phyloP scores from a whole-genome alignment of 257 asterid genomes.

The Fraxinus excelsior region DNA sequence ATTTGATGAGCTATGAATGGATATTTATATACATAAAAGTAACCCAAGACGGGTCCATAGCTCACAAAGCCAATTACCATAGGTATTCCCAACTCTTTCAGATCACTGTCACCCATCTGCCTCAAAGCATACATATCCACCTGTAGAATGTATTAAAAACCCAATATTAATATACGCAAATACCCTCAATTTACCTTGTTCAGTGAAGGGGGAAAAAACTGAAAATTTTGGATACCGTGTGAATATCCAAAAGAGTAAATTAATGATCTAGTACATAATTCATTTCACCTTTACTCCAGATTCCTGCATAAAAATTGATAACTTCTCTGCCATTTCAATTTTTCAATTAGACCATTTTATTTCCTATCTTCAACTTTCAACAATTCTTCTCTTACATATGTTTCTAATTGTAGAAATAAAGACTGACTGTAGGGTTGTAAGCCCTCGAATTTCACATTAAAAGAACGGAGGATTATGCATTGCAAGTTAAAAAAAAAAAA shows the following conservation, averaged over 20 bases:
- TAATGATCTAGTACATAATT: not conserved
- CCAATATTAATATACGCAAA: not conserved
- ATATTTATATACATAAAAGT: conserved; percentile 1
- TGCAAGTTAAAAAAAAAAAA: conserved; percentile 21
- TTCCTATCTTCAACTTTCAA: not conserved
- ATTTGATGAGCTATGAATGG: conserved; percentile 2
- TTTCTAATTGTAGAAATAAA: conserved; percentile 16
- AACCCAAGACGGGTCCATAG: conserved; percentile 4
- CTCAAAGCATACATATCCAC: conserved; percentile 89
- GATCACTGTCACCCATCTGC: conserved; percentile 89
- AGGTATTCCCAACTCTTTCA: conserved; percentile 89
- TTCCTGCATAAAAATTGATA: not conserved
- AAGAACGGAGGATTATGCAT: not conserved
- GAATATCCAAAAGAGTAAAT: conserved; percentile 7
- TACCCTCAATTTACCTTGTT: not conserved
- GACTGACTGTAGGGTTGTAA: not conserved
- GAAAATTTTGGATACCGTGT: not conserved
- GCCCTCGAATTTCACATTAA: not conserved
- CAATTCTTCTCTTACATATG: not conserved
- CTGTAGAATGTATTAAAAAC: conserved; percentile 49
- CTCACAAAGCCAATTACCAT: conserved; percentile 56
- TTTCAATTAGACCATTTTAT: not conserved
- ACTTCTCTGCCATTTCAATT: not conserved
- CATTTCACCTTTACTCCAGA: not conserved
- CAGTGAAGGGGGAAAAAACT: too few relatives aligned